Conservation (phyloP, 441 rosid genomes). For the Francoa sonchifolia region DNA sequence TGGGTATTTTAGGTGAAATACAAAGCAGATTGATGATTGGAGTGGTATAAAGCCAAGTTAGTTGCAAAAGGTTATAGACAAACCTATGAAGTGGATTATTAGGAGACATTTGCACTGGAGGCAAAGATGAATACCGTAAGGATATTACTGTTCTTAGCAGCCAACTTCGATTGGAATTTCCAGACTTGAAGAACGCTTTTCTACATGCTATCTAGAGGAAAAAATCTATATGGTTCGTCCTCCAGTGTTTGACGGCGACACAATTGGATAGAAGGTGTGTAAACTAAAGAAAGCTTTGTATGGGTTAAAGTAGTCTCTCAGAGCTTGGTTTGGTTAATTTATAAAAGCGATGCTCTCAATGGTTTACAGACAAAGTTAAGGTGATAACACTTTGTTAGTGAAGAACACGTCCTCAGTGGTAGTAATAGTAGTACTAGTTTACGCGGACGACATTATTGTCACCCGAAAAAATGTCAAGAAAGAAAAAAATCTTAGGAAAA, state of each 20-base stretch:
- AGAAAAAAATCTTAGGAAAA: background rate
- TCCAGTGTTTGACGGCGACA: background rate
- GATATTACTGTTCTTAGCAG: background rate
- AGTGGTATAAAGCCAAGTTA: background rate
- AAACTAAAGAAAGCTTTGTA: background rate
- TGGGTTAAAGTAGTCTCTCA: background rate
- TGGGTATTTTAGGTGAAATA: background rate
- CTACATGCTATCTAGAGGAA: background rate
- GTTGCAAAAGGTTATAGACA: background rate
- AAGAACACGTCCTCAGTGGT: background rate
- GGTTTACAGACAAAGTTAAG: background rate
- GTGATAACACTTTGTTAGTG: background rate
- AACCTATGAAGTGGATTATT: slow-evolving; percentile 1
- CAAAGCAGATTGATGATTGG: background rate
- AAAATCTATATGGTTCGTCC: background rate
- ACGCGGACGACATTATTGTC: too few species aligned
- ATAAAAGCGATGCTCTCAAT: background rate
- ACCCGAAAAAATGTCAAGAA: background rate
- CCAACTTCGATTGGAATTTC: background rate
- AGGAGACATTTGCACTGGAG: slow-evolving; percentile 1
- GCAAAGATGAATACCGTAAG: background rate
- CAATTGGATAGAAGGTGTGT: too few species aligned
- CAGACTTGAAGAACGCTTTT: slow-evolving; percentile 2
- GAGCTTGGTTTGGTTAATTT: background rate
- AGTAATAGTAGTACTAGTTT: background rate